A percentile compares a stretch with the other conserved stretches of the same genome.
Conservation (phyloP, 768 basidiomycete species). For the Podaxis pistillaris region DNA sequence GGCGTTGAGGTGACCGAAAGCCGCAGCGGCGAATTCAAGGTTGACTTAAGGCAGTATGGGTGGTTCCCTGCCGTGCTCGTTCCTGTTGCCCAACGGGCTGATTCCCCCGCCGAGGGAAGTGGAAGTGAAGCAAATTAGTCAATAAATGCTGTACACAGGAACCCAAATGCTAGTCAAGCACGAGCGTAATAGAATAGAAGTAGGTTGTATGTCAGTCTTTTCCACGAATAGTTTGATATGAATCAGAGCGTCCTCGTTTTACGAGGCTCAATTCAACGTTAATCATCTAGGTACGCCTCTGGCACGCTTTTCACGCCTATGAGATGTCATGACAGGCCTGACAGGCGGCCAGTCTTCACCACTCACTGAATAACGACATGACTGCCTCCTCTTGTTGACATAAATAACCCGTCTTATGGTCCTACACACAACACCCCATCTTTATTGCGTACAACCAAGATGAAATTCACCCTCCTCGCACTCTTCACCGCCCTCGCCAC, state of each 20-base stretch:
- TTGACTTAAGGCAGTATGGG: constrained; percentile 57
- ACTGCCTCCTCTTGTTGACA: background rate
- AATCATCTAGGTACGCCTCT: background rate
- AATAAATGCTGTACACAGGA: background rate
- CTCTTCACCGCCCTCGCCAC: constrained; percentile 14
- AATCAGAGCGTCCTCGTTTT: background rate
- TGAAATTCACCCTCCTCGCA: constrained; percentile 13
- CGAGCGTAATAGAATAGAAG: too few species aligned
- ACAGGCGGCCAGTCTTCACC: background rate
- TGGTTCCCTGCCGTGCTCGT: constrained; percentile 56
- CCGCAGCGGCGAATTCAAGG: constrained; percentile 53
- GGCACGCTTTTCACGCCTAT: background rate
- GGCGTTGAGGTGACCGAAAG: constrained; percentile 72
- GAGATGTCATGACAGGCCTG: background rate
- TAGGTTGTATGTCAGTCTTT: too few species aligned
- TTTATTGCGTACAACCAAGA: background rate
- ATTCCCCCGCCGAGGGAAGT: constrained; percentile 2
- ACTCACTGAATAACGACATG: too few species aligned
- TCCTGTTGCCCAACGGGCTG: constrained; percentile 12
- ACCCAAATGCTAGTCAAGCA: too few species aligned
- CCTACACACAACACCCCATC: background rate
- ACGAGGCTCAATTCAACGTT: background rate
- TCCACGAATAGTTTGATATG: background rate
- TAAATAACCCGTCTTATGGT: background rate
- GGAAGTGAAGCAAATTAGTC: background rate